Base-by-base conservation (phyloP, 495 filamentous ascomycete genomes). In the Thermothielavioides terrestris region DNA sequence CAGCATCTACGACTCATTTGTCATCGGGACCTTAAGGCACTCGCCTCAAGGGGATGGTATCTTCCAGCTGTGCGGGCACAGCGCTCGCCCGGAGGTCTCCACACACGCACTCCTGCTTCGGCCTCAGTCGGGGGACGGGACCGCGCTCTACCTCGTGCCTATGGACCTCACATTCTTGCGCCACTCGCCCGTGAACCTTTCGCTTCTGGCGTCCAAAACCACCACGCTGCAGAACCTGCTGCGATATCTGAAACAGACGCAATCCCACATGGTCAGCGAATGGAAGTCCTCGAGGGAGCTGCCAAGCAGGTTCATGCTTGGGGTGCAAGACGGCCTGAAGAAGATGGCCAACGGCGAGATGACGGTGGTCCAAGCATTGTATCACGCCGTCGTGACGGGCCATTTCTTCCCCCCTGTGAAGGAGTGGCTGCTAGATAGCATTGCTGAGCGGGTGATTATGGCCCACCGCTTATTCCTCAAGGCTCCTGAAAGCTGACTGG, bases 351-450 rank as follows among this genome's bases (percentile, higher is more conserved):
- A 40, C 15, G 67, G 67, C 11, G 53, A 58, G 1, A 42, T 62
- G 35, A 80, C 63, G 38, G 82, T 94, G 42, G 77, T 85, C 1
- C 81, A 88, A 41, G 86, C 84, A 14, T 65, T 91, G 25, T 95
- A 88, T 64, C 89, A 97, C 62, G 74, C 94, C 1, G 85, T 89
- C 9, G 80, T 85, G 7, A 95, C 89, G 6, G 90, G 90, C 0
- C 76, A 90, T 64, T 89, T 86, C 18, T 84, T 82, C 55, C 75
- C 80, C 18, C 74, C 78, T 20, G 71, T 96, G 43, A 80, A 77
- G 57, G 92, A 97, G 61, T 98, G 94, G 80, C 67, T 98, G 2
- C 79, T 90, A 5, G 91, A 96, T 67, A 84, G 85, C 54, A 68
- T 98, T 23, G 80, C 80, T 23, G 92, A 96, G 56, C 75, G 88